These are phyloP conservation scores for Isabelozyma heimii DNA, from an alignment of 805 yeast genomes.

Conservation along the genomic window DNA sequence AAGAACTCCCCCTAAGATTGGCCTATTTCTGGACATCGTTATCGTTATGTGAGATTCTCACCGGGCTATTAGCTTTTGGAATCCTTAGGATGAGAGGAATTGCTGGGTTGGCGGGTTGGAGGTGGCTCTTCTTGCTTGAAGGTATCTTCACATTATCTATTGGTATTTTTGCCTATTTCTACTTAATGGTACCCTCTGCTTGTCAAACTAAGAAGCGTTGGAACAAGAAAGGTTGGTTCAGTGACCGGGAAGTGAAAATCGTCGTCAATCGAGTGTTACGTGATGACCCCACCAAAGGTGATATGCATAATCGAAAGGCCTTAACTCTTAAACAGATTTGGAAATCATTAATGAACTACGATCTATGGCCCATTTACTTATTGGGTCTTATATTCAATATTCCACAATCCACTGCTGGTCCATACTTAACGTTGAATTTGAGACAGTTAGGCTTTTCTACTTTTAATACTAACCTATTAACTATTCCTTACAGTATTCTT, in stretches of 20 bases:
- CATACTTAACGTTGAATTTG: conserved; percentile 49
- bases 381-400: conserved; percentile 10
- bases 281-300: conserved; percentile 30
- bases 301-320: conserved; percentile 28
- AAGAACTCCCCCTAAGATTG: conserved; percentile 34
- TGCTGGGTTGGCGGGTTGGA: conserved; percentile 36
- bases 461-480: conserved; percentile 46
- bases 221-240: conserved; percentile 41
- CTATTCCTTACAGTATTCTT: conserved; percentile 45
- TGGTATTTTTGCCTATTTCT: conserved; percentile 38
- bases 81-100: conserved; percentile 35
- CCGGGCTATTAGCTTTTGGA: conserved; percentile 37
- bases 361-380: conserved; percentile 18
- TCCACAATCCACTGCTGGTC: conserved; percentile 14
- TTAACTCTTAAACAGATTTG: conserved; percentile 16
- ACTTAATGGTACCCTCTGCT: conserved; percentile 49
- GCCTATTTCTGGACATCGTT: conserved; percentile 36
- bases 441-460: conserved; percentile 28
- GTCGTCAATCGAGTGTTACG: conserved; percentile 27
- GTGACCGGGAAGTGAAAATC: conserved; percentile 24
- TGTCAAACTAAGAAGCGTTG: conserved; percentile 47
- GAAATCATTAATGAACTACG: conserved; percentile 19
- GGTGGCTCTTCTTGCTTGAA: conserved; percentile 33
- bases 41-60: conserved; percentile 34
- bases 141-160: conserved; percentile 22